Base-by-base conservation (phyloP, 352 stramenopile genomes). In the Globisporangium viniferum region DNA sequence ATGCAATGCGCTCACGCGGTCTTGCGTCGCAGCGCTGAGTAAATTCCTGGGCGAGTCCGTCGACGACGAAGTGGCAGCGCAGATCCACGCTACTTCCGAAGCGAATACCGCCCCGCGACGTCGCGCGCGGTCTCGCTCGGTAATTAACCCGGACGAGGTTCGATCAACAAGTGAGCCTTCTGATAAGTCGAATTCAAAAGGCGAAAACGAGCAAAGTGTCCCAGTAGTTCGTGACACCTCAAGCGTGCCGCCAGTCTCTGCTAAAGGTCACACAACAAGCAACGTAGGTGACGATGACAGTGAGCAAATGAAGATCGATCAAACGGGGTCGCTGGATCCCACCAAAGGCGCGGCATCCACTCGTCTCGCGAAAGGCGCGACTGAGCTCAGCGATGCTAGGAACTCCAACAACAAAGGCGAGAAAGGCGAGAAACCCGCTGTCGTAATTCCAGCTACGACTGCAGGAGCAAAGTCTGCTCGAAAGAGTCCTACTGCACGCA, bases 1-100 rank as follows among this genome's bases (percentile, higher is more conserved):
- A 59, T 93, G 85, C 53, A 78, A 87, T 48, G 72, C 78, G n/a
- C 73, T 93, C 10, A 80, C 85, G 27, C 68, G 71, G 5, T 88
- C 85, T 29, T 93, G 85, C 39, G 74, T 89, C 5, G 72, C 82
- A 7, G 85, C 81, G 5, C 64, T 93, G 53, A 83, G 63, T 3
- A 93, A 90, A 44, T 91, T 89, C 39, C 59, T 93, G 5, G 74
- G 75, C 12, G 69, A 82, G 27, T 9, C 76, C 0, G 65, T 70
- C 5, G 48, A 64, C 22, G 59, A 55, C 0, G 22, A 57, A 22
- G 24, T 67, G 27, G 49, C 54, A 5, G 53, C 15, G 27, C 33
- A 63, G 22, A 44, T 55, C 33, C 54, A 66, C 8, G 35, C 53
- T 5, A 22, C 44, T n/a, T 48, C 10, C 3, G 44, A 62, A 46